These are phyloP conservation scores for Calamus simplicifolius DNA, from an alignment of 176 grass and related monocot species.

Conservation along the genomic window DNA sequence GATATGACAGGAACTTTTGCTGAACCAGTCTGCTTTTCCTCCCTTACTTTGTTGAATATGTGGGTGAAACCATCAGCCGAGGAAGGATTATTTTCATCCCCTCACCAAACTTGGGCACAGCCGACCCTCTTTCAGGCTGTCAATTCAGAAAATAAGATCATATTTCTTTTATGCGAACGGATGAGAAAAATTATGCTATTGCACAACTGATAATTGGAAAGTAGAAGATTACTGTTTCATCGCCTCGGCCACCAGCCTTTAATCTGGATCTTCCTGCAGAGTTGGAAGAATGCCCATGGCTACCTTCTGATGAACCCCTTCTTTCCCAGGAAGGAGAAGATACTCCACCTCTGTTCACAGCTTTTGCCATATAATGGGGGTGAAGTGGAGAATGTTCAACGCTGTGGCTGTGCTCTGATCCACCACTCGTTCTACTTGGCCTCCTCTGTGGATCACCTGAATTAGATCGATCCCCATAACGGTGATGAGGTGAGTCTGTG, in stretches of 20 bases:
- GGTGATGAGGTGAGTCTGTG: conserved; percentile 35
- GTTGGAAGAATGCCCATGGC: not conserved
- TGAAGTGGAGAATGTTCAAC: conserved; percentile 34
- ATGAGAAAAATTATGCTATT: not conserved
- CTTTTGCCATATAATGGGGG: conserved; percentile 16
- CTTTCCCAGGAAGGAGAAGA: too few relatives aligned
- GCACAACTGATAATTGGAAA: not conserved
- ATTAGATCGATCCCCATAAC: conserved; percentile 1
- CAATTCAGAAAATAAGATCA: not conserved
- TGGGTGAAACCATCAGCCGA: conserved; percentile 88
- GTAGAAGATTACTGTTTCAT: conserved; percentile 32
- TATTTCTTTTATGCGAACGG: too few relatives aligned
- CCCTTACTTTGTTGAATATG: conserved; percentile 87
- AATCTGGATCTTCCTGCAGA: conserved; percentile 31
- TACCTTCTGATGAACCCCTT: not conserved
- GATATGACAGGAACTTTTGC: conserved; percentile 28
- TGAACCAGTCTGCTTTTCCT: conserved; percentile 61
- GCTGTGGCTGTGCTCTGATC: conserved; percentile 2
- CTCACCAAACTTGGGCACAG: conserved; percentile 86
- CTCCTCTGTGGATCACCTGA: conserved; percentile 21
- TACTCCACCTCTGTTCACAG: conserved; percentile 1
- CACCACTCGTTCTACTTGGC: conserved; percentile 7
- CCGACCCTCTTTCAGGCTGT: conserved; percentile 65
- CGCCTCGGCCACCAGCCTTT: conserved; percentile 27
- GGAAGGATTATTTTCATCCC: conserved; percentile 78